phyloP scores from a whole-genome alignment of 2,329 filamentous ascomycete species.

The Colletotrichum sp. region DNA sequence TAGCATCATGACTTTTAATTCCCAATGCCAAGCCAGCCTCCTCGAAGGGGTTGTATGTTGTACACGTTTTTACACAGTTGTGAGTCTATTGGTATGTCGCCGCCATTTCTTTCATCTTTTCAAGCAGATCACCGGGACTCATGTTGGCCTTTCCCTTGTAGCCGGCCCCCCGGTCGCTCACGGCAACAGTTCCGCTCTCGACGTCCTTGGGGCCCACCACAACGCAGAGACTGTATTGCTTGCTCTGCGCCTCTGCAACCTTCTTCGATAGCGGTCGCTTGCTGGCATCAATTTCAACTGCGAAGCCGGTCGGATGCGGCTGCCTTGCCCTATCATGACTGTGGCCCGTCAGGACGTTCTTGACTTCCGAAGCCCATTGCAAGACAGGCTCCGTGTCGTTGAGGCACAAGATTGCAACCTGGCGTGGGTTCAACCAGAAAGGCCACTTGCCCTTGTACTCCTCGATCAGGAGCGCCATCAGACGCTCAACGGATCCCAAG shows the following conservation, averaged over 20 bases:
- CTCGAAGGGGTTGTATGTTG: background rate
- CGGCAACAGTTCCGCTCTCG: conserved; percentile 59
- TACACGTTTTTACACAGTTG: background rate
- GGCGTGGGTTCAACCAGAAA: conserved; percentile 86
- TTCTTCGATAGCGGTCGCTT: conserved; percentile 70
- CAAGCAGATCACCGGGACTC: conserved; percentile 48
- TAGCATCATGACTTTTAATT: background rate
- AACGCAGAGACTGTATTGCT: conserved; percentile 76
- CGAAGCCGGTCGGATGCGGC: conserved; percentile 62
- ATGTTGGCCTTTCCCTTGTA: conserved; percentile 40
- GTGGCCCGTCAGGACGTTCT: conserved; percentile 57
- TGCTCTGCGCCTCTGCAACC: conserved; percentile 71
- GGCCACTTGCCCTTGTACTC: conserved; percentile 82
- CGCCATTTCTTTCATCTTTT: conserved; percentile 50
- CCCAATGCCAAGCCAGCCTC: background rate
- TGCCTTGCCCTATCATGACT: conserved; percentile 35
- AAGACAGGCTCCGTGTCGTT: conserved; percentile 65
- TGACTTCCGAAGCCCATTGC: conserved; percentile 50
- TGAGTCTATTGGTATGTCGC: conserved; percentile 50
- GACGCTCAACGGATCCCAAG: conserved; percentile 81
- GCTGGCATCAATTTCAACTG: conserved; percentile 74
- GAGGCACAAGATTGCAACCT: conserved; percentile 76
- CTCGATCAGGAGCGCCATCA: conserved; percentile 86
- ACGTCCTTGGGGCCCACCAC: conserved; percentile 74
- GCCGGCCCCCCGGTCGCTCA: conserved; percentile 28